Conservation (phyloP, 106 monocot species). For the Xerophyta viscosa region DNA sequence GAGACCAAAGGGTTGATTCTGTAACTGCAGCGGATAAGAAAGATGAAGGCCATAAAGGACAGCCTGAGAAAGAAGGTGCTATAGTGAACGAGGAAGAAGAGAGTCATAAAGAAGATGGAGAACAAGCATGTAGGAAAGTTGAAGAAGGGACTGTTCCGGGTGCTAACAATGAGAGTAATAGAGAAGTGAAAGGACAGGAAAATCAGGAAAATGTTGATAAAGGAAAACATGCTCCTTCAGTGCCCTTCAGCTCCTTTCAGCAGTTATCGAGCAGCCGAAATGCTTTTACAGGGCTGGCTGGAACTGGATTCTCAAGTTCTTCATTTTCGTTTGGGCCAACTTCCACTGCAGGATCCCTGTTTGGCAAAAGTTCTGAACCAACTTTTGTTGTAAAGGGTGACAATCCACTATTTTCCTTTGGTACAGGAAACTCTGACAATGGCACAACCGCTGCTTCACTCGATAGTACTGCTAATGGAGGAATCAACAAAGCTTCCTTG, state of each 20-base stretch:
- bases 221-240: slow-evolving; percentile 15
- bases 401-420: slow-evolving; percentile 24
- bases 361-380: slow-evolving; percentile 29
- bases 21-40: slow-evolving; percentile 1
- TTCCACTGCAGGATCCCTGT: slow-evolving; percentile 32
- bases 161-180: not conserved
- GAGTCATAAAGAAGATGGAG: slow-evolving; percentile 8
- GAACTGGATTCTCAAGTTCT: slow-evolving; percentile 70
- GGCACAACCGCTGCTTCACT: slow-evolving; percentile 17
- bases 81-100: slow-evolving; percentile 9
- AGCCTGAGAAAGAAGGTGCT: slow-evolving; percentile 12
- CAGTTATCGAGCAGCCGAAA: slow-evolving; percentile 90
- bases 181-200: slow-evolving; percentile 1
- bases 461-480: slow-evolving; percentile 22
- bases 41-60: slow-evolving; percentile 4
- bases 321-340: slow-evolving; percentile 70
- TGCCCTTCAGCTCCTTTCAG: slow-evolving; percentile 56
- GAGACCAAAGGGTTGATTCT: too few species aligned
- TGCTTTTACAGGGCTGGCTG: slow-evolving; percentile 87
- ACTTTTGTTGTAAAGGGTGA: slow-evolving; percentile 37
- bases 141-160: not conserved
- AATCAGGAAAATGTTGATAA: slow-evolving; percentile 20
- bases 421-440: slow-evolving; percentile 30
- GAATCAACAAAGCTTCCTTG: slow-evolving; percentile 25
- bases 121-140: slow-evolving; percentile 12